These are phyloP conservation scores for Coelastrella sp. DNA, from an alignment of 139 green algal genomes.

Conservation along the genomic window DNA sequence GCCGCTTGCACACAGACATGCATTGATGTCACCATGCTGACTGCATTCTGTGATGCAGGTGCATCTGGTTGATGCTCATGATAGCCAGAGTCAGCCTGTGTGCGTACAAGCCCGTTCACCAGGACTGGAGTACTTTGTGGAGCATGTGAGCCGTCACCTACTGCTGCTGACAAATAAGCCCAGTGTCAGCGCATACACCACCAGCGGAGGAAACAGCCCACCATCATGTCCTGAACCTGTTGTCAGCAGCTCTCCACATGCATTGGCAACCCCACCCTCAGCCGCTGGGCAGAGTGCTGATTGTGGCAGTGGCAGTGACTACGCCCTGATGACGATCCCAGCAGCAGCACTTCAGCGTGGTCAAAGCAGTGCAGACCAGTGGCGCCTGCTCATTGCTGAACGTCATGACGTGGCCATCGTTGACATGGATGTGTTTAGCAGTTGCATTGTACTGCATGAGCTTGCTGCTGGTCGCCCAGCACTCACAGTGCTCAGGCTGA, in stretches of 20 bases:
- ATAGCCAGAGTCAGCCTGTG: conserved; percentile 8
- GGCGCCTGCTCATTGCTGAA: conserved; percentile 58
- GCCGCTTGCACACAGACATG: background rate
- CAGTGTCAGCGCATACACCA: background rate
- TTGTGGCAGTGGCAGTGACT: background rate
- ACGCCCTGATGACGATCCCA: conserved; percentile 15
- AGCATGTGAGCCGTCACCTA: conserved; percentile 59
- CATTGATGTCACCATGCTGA: background rate
- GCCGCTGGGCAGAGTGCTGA: background rate
- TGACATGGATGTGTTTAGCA: conserved; percentile 77
- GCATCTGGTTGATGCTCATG: conserved; percentile 57
- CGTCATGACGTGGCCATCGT: conserved; percentile 40
- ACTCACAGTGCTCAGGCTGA: background rate
- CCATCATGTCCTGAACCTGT: background rate
- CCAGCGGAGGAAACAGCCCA: background rate
- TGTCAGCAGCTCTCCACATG: background rate
- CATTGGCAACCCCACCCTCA: background rate
- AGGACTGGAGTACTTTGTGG: conserved; percentile 86
- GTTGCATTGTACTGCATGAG: conserved; percentile 60
- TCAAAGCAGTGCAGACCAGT: conserved; percentile 5
- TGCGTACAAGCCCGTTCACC: conserved; percentile 56
- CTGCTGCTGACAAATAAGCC: conserved; percentile 58
- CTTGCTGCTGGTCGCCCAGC: conserved; percentile 34
- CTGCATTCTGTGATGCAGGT: conserved; percentile 54
- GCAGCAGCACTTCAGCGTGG: conserved; percentile 20